phyloP scores from a whole-genome alignment of 2,329 filamentous ascomycete genomes.

The Beauveria asiatica region DNA sequence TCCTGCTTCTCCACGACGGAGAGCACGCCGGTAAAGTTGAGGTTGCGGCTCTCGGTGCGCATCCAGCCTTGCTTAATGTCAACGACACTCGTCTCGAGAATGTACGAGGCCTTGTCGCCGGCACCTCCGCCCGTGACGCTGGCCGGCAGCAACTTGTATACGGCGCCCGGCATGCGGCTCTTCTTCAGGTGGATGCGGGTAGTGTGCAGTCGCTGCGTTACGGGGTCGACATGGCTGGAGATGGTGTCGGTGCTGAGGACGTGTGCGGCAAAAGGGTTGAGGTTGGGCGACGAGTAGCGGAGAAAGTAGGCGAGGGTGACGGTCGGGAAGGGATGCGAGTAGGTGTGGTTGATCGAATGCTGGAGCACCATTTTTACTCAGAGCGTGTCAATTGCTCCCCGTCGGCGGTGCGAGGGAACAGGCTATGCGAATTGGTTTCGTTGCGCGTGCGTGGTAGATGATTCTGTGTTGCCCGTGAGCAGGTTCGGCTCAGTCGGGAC shows the following conservation, averaged over 20 bases:
- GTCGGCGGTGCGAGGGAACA: constrained; percentile 6
- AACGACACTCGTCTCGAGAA: constrained; percentile 71
- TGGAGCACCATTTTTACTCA: constrained; percentile 48
- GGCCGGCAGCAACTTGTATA: constrained; percentile 66
- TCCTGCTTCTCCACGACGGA: constrained; percentile 69
- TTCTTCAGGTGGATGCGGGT: constrained; percentile 76
- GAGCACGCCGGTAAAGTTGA: constrained; percentile 74
- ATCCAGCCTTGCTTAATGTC: constrained; percentile 77
- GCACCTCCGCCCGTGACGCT: constrained; percentile 57
- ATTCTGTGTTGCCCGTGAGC: constrained; percentile 13
- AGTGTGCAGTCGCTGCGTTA: constrained; percentile 67
- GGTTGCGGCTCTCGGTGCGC: constrained; percentile 70
- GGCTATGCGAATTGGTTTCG: neutral
- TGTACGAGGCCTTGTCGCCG: constrained; percentile 65
- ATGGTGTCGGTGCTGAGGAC: constrained; percentile 80
- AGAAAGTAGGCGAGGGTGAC: constrained; percentile 86
- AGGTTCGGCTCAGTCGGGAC: constrained; percentile 16
- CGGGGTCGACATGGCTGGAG: constrained; percentile 60
- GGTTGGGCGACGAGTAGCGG: constrained; percentile 62
- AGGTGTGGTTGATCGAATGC: constrained; percentile 60
- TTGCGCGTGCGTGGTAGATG: neutral
- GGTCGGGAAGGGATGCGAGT: constrained; percentile 74
- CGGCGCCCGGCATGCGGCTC: constrained; percentile 64
- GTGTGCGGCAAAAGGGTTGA: constrained; percentile 74
- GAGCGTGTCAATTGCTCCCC: constrained; percentile 24